Evolutionary conservation across 257 asterid species (phyloP).

Genomic region (Perilla frutescens): DNA sequence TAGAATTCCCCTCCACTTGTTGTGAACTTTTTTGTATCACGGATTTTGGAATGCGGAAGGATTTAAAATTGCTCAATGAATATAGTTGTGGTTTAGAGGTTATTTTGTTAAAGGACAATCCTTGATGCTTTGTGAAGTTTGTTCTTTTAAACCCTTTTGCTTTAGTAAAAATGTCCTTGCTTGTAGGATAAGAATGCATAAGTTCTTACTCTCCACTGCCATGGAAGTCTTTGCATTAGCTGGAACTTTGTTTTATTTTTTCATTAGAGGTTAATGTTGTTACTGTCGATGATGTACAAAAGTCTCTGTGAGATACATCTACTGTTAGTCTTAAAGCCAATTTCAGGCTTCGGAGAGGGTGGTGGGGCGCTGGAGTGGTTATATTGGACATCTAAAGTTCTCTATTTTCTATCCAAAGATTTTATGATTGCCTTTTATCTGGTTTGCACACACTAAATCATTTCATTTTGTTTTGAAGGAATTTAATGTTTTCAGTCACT

Average conservation of each 20-base stretch:
- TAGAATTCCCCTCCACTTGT: neutral
- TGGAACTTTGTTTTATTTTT: neutral
- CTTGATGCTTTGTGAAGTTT: slow-evolving; percentile 18
- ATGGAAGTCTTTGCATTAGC: neutral
- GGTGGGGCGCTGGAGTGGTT: neutral
- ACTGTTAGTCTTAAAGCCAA: slow-evolving; percentile 8
- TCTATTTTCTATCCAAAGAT: slow-evolving; percentile 9
- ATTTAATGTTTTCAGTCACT: slow-evolving; percentile 14
- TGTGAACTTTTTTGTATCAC: neutral
- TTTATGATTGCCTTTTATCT: slow-evolving; percentile 16
- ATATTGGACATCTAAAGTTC: slow-evolving; percentile 9
- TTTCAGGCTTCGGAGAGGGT: slow-evolving; percentile 27
- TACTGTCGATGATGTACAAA: slow-evolving; percentile 5
- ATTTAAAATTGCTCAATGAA: slow-evolving; percentile 11
- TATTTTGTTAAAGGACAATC: slow-evolving; percentile 11
- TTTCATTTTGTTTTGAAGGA: slow-evolving; percentile 10
- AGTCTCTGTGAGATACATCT: neutral
- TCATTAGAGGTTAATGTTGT: slow-evolving; percentile 15
- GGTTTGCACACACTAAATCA: slow-evolving; percentile 6
- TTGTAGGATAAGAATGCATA: slow-evolving; percentile 21
- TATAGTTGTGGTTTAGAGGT: slow-evolving; percentile 12
- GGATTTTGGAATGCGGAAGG: neutral
- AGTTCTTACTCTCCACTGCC: neutral
- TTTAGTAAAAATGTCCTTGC: slow-evolving; percentile 28
- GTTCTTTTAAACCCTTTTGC: slow-evolving; percentile 17